Base-by-base conservation (phyloP, 2,329 filamentous ascomycete species). In the Samsoniella hepiali region DNA sequence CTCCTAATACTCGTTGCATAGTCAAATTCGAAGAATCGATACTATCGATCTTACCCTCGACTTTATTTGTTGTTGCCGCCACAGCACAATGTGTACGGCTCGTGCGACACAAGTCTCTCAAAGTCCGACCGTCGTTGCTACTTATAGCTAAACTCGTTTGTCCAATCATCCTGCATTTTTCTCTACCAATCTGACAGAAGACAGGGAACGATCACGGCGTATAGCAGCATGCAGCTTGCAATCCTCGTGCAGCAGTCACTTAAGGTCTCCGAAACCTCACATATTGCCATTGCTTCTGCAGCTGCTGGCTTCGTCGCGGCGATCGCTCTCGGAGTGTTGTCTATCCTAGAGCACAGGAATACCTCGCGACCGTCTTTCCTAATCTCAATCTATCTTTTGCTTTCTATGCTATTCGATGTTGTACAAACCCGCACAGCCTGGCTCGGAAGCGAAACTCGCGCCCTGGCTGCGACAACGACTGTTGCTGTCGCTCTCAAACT, bases 21-120 rank as follows among this genome's bases (percentile, higher is more conserved):
- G 36, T 62, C 3, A 34, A 22, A 29, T 45, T 38, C 27, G 40
- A 34, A 17, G 36, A 45, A 29, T 47, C 27, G 1, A 57, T 64
- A n/a, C 49, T 65, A 6, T 63, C 63, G 13, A 62, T 65, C 29
- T 36, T 58, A 29, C 65, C 65, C 5, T 58, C 61, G 2, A n/a
- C 49, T 7, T 13, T 62, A 17, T 65, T 66, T 36, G 15, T 63
- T 22, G 6, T 47, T 11, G 29, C 13, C 13, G 56, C 56, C 2
- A 15, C 22, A 4, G 40, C 22, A 15, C 56, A 58, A 45, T 45
- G 56, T 15, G 8, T 29, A 29, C 40, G 56, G 10, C 44, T 49
- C 8, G 2, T 49, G 10, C 40, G 56, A 22, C 6, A 58, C 13
- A 45, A 36, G 56, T 38, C 42, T 34, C 56, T 36, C 40, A 49